These are phyloP conservation scores for Micractinium sp. DNA, from an alignment of 139 green algal species.

Conservation along the genomic window DNA sequence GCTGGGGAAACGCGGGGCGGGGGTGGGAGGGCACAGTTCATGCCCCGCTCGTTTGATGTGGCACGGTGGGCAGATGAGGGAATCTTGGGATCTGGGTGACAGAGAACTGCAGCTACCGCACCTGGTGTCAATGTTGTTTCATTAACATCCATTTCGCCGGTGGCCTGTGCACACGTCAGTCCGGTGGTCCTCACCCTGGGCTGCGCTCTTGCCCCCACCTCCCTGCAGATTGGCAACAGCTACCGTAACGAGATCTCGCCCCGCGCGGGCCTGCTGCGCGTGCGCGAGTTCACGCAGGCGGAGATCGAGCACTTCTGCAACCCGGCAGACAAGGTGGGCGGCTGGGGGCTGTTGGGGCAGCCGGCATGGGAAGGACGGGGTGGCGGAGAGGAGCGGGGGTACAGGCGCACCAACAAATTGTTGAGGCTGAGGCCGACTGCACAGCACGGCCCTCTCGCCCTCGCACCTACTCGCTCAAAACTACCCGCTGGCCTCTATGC, in stretches of 20 bases:
- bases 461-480: not conserved
- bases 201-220: not conserved
- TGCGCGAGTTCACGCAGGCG: conserved; percentile 98
- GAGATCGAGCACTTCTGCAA: conserved; percentile 99
- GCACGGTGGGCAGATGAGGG: not conserved
- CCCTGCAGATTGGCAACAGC: conserved; percentile 85
- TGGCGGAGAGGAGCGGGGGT: not conserved
- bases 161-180: not conserved
- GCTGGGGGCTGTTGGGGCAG: not conserved
- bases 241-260: conserved; percentile 98
- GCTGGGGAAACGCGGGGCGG: no score
- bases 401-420: not conserved
- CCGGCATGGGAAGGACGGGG: not conserved
- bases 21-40: no score
- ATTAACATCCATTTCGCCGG: not conserved
- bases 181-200: no score
- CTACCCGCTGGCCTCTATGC: not conserved
- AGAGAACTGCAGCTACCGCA: not conserved
- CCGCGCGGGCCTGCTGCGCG: conserved; percentile 91
- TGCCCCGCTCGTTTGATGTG: no score
- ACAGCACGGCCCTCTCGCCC: not conserved
- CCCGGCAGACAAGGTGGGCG: conserved; percentile 85
- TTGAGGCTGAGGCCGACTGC: not conserved
- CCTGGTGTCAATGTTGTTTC: not conserved
- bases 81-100: not conserved